Evolutionary conservation across 306 rosid species (phyloP).

Genomic region (Lathyrus oleraceus): DNA sequence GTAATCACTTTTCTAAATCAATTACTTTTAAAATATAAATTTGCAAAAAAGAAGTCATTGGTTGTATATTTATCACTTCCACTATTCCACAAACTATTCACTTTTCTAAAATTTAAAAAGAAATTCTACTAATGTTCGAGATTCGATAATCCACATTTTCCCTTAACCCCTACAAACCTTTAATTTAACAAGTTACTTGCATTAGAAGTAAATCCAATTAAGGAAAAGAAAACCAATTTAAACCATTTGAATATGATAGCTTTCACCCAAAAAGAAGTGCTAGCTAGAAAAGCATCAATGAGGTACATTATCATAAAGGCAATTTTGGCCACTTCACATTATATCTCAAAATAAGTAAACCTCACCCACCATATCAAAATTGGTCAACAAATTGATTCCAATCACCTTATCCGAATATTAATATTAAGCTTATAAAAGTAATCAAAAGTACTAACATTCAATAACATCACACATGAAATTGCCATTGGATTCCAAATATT

Average conservation of each 20-base stretch:
- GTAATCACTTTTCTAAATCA: too few relatives aligned
- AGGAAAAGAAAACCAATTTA: background rate
- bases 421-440: slow-evolving; percentile 31
- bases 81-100: background rate
- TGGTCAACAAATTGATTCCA: slow-evolving; percentile 34
- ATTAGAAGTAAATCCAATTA: background rate
- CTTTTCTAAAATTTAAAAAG: background rate
- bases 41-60: too few relatives aligned
- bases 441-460: slow-evolving; percentile 35
- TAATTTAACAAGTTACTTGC: background rate
- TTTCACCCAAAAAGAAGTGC: background rate
- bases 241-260: background rate
- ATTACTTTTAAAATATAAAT: too few relatives aligned
- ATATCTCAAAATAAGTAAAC: background rate
- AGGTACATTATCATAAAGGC: slow-evolving; percentile 9
- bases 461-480: slow-evolving; percentile 37
- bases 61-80: background rate
- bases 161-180: background rate
- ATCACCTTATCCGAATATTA: slow-evolving; percentile 35
- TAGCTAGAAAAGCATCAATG: background rate
- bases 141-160: background rate
- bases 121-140: background rate
- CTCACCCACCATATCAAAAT: slow-evolving; percentile 14
- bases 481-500: slow-evolving; percentile 61
- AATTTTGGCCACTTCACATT: background rate